These are phyloP conservation scores for Leishmania martiniquensis DNA, from an alignment of 208 protist genomes.

Conservation along the genomic window DNA sequence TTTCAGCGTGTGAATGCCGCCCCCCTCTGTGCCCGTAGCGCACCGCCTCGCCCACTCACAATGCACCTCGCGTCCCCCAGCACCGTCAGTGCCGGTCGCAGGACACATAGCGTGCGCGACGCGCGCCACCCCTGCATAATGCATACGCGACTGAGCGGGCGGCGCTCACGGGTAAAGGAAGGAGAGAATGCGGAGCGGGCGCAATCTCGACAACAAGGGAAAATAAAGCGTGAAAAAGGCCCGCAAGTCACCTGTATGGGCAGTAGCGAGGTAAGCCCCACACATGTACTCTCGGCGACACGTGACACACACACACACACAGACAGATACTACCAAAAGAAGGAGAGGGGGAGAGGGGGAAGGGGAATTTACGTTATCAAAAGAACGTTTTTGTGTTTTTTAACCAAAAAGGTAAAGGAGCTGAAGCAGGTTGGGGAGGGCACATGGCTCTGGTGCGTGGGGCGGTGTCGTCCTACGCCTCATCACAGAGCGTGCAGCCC, in stretches of 20 bases:
- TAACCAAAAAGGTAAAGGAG: background rate
- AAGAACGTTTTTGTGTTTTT: background rate
- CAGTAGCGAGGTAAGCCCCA: too few species aligned
- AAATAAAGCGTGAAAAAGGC: background rate
- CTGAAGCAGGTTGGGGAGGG: background rate
- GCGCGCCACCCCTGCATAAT: background rate
- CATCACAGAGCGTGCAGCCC: background rate
- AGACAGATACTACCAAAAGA: background rate
- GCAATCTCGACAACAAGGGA: background rate
- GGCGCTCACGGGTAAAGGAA: too few species aligned
- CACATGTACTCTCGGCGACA: too few species aligned
- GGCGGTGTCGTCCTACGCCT: too few species aligned
- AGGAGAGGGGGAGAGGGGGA: background rate
- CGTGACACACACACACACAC: background rate
- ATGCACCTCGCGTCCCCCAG: background rate
- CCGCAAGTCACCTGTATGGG: too few species aligned
- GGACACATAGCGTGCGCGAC: background rate
- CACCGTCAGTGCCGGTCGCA: background rate
- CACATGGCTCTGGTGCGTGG: background rate
- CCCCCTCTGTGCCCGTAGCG: background rate
- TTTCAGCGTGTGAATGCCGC: background rate
- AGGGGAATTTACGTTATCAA: background rate
- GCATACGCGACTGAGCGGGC: background rate
- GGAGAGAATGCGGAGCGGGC: background rate
- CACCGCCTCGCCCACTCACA: background rate